Evolutionary conservation across 2,329 filamentous ascomycete species (phyloP), one percentile per base, ranked within the genome.

Genomic region (Paraphaeosphaeria sporulosa): DNA sequence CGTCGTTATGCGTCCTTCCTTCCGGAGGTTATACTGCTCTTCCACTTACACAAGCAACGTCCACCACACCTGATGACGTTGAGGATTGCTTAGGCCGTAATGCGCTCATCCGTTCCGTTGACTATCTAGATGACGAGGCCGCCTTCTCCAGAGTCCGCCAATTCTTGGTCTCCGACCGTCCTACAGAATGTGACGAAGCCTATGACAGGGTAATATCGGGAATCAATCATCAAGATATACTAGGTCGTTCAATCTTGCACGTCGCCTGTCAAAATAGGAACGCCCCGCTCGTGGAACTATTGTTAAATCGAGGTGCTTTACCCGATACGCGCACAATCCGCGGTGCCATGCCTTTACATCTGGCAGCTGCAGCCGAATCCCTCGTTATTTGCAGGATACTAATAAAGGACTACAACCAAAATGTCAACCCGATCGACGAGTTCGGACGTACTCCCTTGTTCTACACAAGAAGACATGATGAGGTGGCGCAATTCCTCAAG

Each of bases 161-260:
- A 7, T 21, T 17, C 8, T 32, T 43, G 5, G 40, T 21, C 19
- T 43, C 17, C 9, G n/a, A 19, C 4, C 4, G 10, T 19, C 5
- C 8, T 21, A 10, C 8, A 43, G 40, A 4, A 6, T 10, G 9
- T 43, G 40, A 43, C 1, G 40, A 43, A 21, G 17, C 36, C 15
- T 5, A 21, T 43, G 40, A 19, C 3, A 21, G 19, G 17, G 8
- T 21, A 3, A 19, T 1, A 5, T 17, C 17, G 9, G 44, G 23
- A 9, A 25, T 58, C 23, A 52, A 58, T 38, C n/a, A 46, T 12
- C 23, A 25, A 36, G 56, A 58, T 25, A 43, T 52, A n/a, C 48
- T 58, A 12, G 56, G 56, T 10, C 48, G 56, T 6, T 46, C 56
- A 19, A 12, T 32, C n/a, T 34, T 58, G 10, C 56, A 58, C 44